These are phyloP conservation scores for Phalaenopsis hybrid DNA, from an alignment of 116 monocot genomes.

Conservation along the genomic window DNA sequence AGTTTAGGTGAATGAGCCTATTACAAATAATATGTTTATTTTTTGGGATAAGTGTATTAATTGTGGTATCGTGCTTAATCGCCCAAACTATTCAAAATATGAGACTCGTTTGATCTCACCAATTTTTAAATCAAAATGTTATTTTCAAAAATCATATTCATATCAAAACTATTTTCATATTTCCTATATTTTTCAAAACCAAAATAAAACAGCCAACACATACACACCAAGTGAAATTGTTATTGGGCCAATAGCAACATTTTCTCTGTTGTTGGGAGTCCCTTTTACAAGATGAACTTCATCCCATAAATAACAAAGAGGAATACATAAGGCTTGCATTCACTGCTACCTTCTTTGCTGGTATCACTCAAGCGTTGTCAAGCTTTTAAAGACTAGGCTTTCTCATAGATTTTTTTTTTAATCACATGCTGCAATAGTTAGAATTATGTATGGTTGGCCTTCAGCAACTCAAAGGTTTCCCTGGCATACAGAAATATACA, in stretches of 20 bases:
- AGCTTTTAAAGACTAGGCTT: constrained; percentile 48
- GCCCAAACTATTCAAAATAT: too few relatives aligned
- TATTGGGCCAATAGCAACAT: constrained; percentile 68
- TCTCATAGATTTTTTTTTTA: constrained; percentile 16
- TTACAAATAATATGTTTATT: too few relatives aligned
- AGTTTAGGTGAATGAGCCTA: too few relatives aligned
- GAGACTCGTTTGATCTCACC: too few relatives aligned
- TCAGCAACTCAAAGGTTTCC: constrained; percentile 88
- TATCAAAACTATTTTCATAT: too few relatives aligned
- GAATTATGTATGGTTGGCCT: constrained; percentile 50
- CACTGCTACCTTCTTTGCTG: constrained; percentile 77
- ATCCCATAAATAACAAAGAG: constrained; percentile 33
- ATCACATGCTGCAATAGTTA: constrained; percentile 25
- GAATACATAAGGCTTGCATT: constrained; percentile 60
- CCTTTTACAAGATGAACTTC: constrained; percentile 50
- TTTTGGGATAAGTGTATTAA: too few relatives aligned
- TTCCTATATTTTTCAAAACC: too few relatives aligned
- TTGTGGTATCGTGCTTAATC: too few relatives aligned
- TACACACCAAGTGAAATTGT: constrained; percentile 47
- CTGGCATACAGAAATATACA: constrained; percentile 68
- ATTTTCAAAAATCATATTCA: too few relatives aligned
- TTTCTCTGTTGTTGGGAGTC: constrained; percentile 56
- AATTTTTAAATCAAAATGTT: too few relatives aligned
- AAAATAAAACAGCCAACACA: too few relatives aligned
- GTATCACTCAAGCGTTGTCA: constrained; percentile 55